A percentile compares a stretch with the other conserved stretches of the same genome.
Evolutionary conservation across 495 filamentous ascomycete genomes (phyloP).

Genomic region (Hyaloscypha bicolor): DNA sequence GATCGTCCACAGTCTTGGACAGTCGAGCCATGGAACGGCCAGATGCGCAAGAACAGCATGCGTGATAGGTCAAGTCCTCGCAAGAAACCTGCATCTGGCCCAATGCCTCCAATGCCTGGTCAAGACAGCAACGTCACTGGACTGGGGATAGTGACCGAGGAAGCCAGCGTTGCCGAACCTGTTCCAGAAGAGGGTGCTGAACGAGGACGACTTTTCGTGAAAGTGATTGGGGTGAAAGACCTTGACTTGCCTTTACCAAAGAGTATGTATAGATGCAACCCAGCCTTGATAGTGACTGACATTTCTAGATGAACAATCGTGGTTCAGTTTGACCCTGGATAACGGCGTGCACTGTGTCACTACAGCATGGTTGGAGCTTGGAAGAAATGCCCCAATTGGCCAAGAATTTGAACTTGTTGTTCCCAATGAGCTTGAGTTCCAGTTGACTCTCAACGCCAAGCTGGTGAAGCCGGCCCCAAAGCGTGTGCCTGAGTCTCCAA

Average conservation of each 20-base stretch:
- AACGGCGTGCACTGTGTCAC: constrained; percentile 98
- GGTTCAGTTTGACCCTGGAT: constrained; percentile 93
- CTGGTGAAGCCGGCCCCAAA: constrained; percentile 73
- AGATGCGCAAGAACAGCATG: constrained; percentile 61
- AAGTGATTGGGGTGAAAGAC: constrained; percentile 95
- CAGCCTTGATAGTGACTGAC: constrained; percentile 34
- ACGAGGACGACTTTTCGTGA: constrained; percentile 92
- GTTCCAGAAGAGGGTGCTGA: constrained; percentile 78
- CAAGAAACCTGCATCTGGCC: constrained; percentile 62
- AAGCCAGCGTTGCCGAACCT: constrained; percentile 57
- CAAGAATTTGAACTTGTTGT: constrained; percentile 99
- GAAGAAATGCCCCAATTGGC: constrained; percentile 90
- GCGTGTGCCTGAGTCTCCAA: constrained; percentile 53
- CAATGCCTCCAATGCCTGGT: constrained; percentile 83
- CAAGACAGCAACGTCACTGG: constrained; percentile 76
- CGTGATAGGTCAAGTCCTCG: constrained; percentile 55
- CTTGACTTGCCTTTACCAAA: constrained; percentile 87
- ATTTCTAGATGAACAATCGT: constrained; percentile 64
- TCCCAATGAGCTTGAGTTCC: constrained; percentile 94
- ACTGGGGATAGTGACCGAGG: constrained; percentile 57
- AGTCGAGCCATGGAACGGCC: constrained; percentile 93
- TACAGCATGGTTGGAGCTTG: constrained; percentile 91
- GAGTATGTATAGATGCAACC: constrained; percentile 56
- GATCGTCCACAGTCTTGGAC: constrained; percentile 87
- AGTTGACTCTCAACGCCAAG: constrained; percentile 94